These are phyloP conservation scores for Lipomyces yamanashiensis DNA, from an alignment of 805 yeast genomes.

Conservation along the genomic window DNA sequence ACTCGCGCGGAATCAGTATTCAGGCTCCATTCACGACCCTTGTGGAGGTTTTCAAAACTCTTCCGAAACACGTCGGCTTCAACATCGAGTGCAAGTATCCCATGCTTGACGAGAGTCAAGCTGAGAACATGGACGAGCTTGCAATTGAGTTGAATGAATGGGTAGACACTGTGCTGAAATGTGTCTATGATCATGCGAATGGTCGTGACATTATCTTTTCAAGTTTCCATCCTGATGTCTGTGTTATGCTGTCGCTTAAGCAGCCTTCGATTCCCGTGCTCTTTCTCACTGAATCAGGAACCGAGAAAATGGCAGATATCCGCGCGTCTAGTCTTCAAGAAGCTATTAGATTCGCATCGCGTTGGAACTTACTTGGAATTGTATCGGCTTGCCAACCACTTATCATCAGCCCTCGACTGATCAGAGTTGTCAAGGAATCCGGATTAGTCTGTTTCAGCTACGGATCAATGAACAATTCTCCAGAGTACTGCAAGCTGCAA, in stretches of 20 bases:
- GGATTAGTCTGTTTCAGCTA: conserved; percentile 94
- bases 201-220: conserved; percentile 89
- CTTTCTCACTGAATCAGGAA: conserved; percentile 88
- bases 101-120: conserved; percentile 89
- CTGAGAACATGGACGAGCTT: conserved; percentile 83
- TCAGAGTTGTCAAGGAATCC: conserved; percentile 82
- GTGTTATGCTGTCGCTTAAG: conserved; percentile 80
- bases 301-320: conserved; percentile 82
- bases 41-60: conserved; percentile 76
- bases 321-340: conserved; percentile 87
- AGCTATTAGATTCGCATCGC: conserved; percentile 86
- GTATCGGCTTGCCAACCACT: conserved; percentile 88
- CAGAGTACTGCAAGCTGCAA: conserved; percentile 80
- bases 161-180: conserved; percentile 82
- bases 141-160: conserved; percentile 83
- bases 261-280: conserved; percentile 93
- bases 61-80: conserved; percentile 86
- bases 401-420: conserved; percentile 86
- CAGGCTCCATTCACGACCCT: conserved; percentile 92
- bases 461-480: conserved; percentile 82
- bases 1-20: conserved; percentile 82
- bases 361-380: conserved; percentile 89
- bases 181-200: conserved; percentile 74
- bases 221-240: conserved; percentile 93
- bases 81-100: conserved; percentile 93